Evolutionary conservation across 805 yeast species (phyloP).

Genomic region (Cyberlindnera bimundalis): DNA sequence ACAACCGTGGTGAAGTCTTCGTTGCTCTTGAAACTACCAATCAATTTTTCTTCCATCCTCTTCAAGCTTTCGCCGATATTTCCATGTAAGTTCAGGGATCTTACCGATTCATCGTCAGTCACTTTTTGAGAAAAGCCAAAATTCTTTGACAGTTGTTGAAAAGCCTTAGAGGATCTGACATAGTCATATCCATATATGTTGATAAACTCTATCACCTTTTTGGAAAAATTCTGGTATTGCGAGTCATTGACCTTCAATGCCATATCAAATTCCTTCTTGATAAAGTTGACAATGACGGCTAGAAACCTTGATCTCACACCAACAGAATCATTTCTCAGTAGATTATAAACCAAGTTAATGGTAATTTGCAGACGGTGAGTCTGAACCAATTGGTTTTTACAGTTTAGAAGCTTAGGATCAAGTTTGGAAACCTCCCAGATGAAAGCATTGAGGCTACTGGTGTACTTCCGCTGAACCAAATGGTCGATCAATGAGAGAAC

Average conservation of each 20-base stretch:
- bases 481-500: constrained; percentile 16
- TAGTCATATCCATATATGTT: constrained; percentile 17
- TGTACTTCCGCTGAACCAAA: constrained; percentile 11
- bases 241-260: constrained; percentile 3
- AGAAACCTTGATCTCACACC: constrained; percentile 14
- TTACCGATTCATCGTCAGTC: constrained; percentile 10
- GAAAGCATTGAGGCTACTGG: constrained; percentile 18
- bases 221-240: constrained; percentile 13
- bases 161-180: constrained; percentile 14
- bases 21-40: constrained; percentile 10
- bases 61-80: constrained; percentile 17
- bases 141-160: constrained; percentile 12
- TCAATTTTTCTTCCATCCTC: constrained; percentile 14
- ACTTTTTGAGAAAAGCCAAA: constrained; percentile 11
- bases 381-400: constrained; percentile 17
- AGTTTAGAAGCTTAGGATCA: constrained; percentile 17
- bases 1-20: constrained; percentile 10
- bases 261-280: constrained; percentile 17
- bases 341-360: constrained; percentile 14
- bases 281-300: constrained; percentile 14
- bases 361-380: constrained; percentile 22
- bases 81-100: constrained; percentile 14
- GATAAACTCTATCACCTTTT: constrained; percentile 19
- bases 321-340: constrained; percentile 14
- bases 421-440: constrained; percentile 18